Conservation (phyloP, 2,329 filamentous ascomycete genomes). For the Botrytis deweyae region DNA sequence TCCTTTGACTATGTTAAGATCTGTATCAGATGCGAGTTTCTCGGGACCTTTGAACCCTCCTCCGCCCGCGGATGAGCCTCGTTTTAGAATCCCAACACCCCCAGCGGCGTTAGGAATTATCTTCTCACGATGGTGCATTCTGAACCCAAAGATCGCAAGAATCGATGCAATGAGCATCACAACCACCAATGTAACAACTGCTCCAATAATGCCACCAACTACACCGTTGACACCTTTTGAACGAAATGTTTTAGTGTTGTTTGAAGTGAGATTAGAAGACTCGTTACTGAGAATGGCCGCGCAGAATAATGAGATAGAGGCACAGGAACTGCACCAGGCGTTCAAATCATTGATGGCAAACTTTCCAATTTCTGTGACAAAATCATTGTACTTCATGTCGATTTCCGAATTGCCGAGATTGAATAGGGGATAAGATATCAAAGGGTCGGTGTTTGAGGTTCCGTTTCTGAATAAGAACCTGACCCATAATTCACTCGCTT, state of each 20-base stretch:
- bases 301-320: constrained; percentile 33
- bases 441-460: constrained; percentile 41
- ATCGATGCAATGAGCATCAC: constrained; percentile 24
- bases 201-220: constrained; percentile 38
- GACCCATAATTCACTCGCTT: constrained; percentile 46
- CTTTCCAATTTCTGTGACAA: constrained; percentile 29
- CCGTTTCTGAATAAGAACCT: constrained; percentile 58
- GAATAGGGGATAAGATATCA: constrained; percentile 40
- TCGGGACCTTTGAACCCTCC: constrained; percentile 39
- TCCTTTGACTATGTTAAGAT: constrained; percentile 31
- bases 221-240: constrained; percentile 16
- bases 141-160: constrained; percentile 33
- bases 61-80: constrained; percentile 20
- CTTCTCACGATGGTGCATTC: constrained; percentile 27
- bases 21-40: constrained; percentile 36
- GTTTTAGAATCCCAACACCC: constrained; percentile 23
- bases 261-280: background rate
- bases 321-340: constrained; percentile 37
- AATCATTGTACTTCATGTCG: constrained; percentile 38
- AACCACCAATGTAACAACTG: constrained; percentile 30
- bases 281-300: constrained; percentile 25
- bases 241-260: background rate
- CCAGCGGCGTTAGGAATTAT: constrained; percentile 6
- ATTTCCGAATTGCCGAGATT: constrained; percentile 31
- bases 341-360: constrained; percentile 30